Evolutionary conservation across 768 basidiomycete species (phyloP), one percentile per base, ranked within the genome.

Genomic region (Inosperma sp.): DNA sequence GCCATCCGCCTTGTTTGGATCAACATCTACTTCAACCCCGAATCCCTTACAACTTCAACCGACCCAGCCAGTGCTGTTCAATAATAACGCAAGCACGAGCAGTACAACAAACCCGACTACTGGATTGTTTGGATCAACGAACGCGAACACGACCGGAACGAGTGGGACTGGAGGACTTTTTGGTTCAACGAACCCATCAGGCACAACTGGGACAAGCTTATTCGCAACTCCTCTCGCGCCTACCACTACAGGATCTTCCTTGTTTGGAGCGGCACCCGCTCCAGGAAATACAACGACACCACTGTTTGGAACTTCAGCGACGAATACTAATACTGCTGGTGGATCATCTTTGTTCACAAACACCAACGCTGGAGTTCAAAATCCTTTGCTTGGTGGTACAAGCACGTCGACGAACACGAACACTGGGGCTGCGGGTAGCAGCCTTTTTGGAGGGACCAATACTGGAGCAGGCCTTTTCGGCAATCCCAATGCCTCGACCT

Each of bases 401-500:
- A 16, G 31, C n/a, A 17, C 43, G 43, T 23, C 27, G 29, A 22
- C 60, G 57, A 54, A 55, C 52, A 53, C 52, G 35, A 29, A 9
- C 39, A 25, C 39, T 8, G 25, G 25, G 4, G n/a, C n/a, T n/a
- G n/a, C n/a, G n/a, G 41, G 41, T 26, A 43, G 2, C 16, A 43
- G 22, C 4, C 14, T 12, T 23, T 43, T 43, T 7, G 41, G 41
- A n/a, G n/a, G n/a, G 48, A 25, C 61, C 7, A 45, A 37, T 17
- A 47, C 62, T 2, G 65, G 60, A 34, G 64, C 61, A 14, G 61
- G 68, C 7, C 55, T 68, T 17, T 69, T 67, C 31, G 68, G 65
- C 25, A 61, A 56, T 48, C 35, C 7, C 29, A 22, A n/a, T 33
- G 39, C 39, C 19, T 17, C 39, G 5, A 41, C 39, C 19, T 21